Percentiles rank a stretch among this genome's conserved stretches.
These are phyloP conservation scores for Fusarium begoniae DNA, from an alignment of 2,329 filamentous ascomycete genomes.

Conservation along the genomic window DNA sequence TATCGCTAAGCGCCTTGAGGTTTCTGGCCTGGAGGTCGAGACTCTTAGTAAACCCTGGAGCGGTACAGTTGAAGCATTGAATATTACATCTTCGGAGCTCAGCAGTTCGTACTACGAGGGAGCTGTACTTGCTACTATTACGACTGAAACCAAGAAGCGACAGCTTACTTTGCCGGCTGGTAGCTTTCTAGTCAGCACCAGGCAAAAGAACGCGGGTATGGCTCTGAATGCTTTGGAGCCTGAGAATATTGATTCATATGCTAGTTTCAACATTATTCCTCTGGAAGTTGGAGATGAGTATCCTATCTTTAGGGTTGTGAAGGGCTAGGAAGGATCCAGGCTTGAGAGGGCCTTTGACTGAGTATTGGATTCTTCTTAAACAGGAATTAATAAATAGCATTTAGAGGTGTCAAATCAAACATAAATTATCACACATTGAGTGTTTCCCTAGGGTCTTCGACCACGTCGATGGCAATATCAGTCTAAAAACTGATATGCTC, in stretches of 20 bases:
- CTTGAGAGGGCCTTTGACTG: too few relatives aligned
- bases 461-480: too few relatives aligned
- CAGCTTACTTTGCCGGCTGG: constrained; percentile 41
- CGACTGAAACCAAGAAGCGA: constrained; percentile 22
- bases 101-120: constrained; percentile 42
- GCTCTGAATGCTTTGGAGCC: constrained; percentile 46
- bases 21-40: constrained; percentile 40
- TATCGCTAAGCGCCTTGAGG: constrained; percentile 39
- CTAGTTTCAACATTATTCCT: constrained; percentile 44
- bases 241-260: constrained; percentile 47
- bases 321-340: too few relatives aligned
- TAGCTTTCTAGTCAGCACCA: constrained; percentile 45
- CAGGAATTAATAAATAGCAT: too few relatives aligned
- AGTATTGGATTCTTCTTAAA: too few relatives aligned
- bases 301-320: constrained; percentile 42
- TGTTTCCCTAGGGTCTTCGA: too few relatives aligned
- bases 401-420: too few relatives aligned
- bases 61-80: constrained; percentile 43
- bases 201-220: constrained; percentile 45
- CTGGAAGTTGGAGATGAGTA: constrained; percentile 44
- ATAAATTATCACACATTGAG: too few relatives aligned
- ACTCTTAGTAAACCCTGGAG: constrained; percentile 33
- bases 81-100: constrained; percentile 34
- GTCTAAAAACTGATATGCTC: too few relatives aligned
- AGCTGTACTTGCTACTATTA: constrained; percentile 34